Conservation (phyloP, 1,139 yeast genomes). For the Taphrina sp. region DNA sequence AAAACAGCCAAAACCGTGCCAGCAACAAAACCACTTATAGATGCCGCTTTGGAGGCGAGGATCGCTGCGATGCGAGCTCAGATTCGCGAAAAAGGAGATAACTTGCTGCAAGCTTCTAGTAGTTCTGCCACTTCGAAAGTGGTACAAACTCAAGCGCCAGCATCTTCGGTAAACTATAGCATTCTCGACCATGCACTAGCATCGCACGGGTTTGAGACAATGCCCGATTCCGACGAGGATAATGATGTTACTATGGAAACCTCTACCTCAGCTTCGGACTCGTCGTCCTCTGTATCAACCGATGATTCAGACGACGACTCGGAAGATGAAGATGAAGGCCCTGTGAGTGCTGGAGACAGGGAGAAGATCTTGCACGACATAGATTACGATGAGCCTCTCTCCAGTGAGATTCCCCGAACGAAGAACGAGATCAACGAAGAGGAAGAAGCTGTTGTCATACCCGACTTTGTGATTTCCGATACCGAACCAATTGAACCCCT, state of each 20-base stretch:
- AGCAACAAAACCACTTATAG: too few species aligned
- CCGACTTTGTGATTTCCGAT: conserved; percentile 28
- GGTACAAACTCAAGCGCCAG: not conserved
- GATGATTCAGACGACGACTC: conserved; percentile 20
- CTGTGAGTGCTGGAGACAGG: conserved; percentile 21
- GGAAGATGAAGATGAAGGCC: conserved; percentile 1
- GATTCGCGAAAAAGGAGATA: conserved; percentile 4
- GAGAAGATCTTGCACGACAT: conserved; percentile 23
- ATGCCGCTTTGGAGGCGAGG: conserved; percentile 11
- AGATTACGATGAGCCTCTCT: conserved; percentile 22
- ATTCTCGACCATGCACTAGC: conserved; percentile 25
- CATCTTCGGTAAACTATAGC: conserved; percentile 10
- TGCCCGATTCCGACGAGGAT: conserved; percentile 30
- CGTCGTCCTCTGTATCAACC: conserved; percentile 3
- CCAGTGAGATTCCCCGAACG: conserved; percentile 22
- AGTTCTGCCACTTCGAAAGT: not conserved
- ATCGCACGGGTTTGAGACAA: conserved; percentile 27
- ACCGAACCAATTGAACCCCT: conserved; percentile 63
- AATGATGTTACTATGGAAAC: not conserved
- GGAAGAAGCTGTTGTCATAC: conserved; percentile 20
- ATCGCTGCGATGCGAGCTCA: conserved; percentile 30
- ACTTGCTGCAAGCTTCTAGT: not conserved
- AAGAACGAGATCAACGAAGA: conserved; percentile 26
- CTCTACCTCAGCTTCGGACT: conserved; percentile 18
- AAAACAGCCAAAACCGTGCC: too few species aligned